A percentile compares a stretch with the other conserved stretches of the same genome.
Conservation (phyloP, 2,329 filamentous ascomycete species). For the Sarocladium brachiariae region DNA sequence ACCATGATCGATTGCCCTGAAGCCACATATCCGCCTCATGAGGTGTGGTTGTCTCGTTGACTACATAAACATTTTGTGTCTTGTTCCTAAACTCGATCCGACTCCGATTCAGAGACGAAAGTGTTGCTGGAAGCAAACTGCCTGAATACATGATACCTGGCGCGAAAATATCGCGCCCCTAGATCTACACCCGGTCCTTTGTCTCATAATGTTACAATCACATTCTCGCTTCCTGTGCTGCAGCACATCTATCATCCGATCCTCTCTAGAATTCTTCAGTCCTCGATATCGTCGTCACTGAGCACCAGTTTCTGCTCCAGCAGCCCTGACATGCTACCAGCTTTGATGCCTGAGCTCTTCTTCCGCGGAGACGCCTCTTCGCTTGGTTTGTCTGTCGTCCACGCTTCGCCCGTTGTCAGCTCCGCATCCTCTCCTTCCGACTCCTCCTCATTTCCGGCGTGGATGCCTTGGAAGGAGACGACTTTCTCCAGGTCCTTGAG, state of each 20-base stretch:
- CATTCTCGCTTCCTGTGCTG: too few relatives aligned
- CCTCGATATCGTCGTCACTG: constrained; percentile 81
- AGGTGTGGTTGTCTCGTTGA: too few relatives aligned
- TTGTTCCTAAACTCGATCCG: too few relatives aligned
- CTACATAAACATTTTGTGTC: too few relatives aligned
- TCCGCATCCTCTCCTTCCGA: constrained; percentile 27
- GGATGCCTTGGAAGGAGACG: constrained; percentile 54
- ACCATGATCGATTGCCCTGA: too few relatives aligned
- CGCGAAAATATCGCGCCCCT: too few relatives aligned
- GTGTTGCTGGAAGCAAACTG: too few relatives aligned
- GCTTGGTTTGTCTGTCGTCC: constrained; percentile 55
- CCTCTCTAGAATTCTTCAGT: constrained; percentile 33
- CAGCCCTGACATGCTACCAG: constrained; percentile 31
- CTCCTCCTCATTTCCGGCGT: constrained; percentile 40
- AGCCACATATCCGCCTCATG: too few relatives aligned
- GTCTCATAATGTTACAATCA: too few relatives aligned
- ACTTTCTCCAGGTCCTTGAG: constrained; percentile 60
- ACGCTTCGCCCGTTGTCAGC: constrained; percentile 35
- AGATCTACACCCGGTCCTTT: too few relatives aligned
- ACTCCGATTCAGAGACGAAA: too few relatives aligned
- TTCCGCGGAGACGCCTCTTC: constrained; percentile 47
- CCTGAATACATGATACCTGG: too few relatives aligned
- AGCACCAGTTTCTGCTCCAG: constrained; percentile 62
- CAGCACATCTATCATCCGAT: constrained; percentile 1
- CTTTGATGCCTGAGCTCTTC: constrained; percentile 32